A percentile compares a stretch with the other conserved stretches of the same genome.
Evolutionary conservation across 495 filamentous ascomycete species (phyloP).

Genomic region (Oleoguttula mirabilis): DNA sequence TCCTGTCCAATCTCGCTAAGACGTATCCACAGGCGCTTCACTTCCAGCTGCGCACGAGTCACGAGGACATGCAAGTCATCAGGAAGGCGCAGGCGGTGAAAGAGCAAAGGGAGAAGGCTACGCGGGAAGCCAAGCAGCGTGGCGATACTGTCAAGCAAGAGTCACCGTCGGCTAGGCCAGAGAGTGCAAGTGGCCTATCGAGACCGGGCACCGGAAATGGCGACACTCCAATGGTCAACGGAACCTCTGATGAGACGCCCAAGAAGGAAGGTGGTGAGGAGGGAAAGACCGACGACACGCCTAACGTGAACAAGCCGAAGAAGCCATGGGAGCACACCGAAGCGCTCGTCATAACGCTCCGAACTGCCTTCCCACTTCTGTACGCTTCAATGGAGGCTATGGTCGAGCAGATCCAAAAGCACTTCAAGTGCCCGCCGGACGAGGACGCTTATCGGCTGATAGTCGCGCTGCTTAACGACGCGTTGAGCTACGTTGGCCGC

Average conservation of each 20-base stretch:
- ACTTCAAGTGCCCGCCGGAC: slow-evolving; percentile 96
- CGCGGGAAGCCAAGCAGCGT: slow-evolving; percentile 28
- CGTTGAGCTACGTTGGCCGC: slow-evolving; percentile 73
- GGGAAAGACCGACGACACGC: slow-evolving; percentile 18
- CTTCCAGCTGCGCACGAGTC: slow-evolving; percentile 81
- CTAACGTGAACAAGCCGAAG: slow-evolving; percentile 49
- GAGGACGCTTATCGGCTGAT: slow-evolving; percentile 98
- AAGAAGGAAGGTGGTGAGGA: slow-evolving; percentile 29
- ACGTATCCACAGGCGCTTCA: slow-evolving; percentile 85
- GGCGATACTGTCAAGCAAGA: slow-evolving; percentile 37
- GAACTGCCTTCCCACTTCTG: slow-evolving; percentile 90
- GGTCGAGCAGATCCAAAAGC: slow-evolving; percentile 95
- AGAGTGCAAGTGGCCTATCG: slow-evolving; percentile 19
- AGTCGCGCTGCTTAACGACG: slow-evolving; percentile 90
- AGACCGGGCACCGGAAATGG: slow-evolving; percentile 29
- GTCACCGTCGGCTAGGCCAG: slow-evolving; percentile 34
- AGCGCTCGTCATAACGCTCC: slow-evolving; percentile 84
- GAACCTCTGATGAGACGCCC: slow-evolving; percentile 24
- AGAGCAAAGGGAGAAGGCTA: slow-evolving; percentile 49
- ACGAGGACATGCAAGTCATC: slow-evolving; percentile 88
- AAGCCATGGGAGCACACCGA: slow-evolving; percentile 90
- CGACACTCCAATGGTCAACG: slow-evolving; percentile 8
- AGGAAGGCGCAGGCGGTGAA: slow-evolving; percentile 79
- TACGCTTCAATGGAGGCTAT: slow-evolving; percentile 98
- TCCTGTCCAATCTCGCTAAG: slow-evolving; percentile 89